Evolutionary conservation across 2,329 filamentous ascomycete species (phyloP), one percentile per base, ranked within the genome.

Genomic region (Clonostachys solani): DNA sequence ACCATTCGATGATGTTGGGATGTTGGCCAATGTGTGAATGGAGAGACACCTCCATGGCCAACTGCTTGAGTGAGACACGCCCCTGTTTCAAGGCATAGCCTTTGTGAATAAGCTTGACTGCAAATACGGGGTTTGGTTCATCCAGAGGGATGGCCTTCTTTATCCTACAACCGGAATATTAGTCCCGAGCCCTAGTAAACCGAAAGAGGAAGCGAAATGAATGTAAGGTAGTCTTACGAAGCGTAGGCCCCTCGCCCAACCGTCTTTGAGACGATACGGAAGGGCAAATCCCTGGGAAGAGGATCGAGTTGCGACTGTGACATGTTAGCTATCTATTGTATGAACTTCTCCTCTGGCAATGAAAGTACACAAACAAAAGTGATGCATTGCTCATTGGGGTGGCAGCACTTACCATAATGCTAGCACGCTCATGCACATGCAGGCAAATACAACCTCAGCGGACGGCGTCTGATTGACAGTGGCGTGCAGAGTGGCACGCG

Each of bases 91-190:
- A 81, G 49, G 94, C 95, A 67, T 96, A 95, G 54, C 88, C 87
- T 72, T 99, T 99, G 73, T 99, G 92, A 64, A 99, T 96, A 69
- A 99, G 89, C 67, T 99, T 99, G 68, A 99, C 90, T 13, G 95
- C 94, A 65, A 99, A 97, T 49, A 99, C 74, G 33, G 92, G 92
- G 23, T 73, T 78, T 23, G 80, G 71, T 2, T 77, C 67, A 54
- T 87, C 78, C 19, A 86, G 72, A 8, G 92, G 92, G 42, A 86
- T 82, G 33, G 92, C 94, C 72, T 97, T 97, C 64, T 95, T 96
- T 61, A 96, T 94, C 50, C 91, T 92, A 66, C 48, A 16, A 40
- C 17, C 12, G 9, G 17, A 23, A 12, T 34, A 34, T 41, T 18
- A 41, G 36, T n/a, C 23, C 17, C 7, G 42, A n/a, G 4, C 29